Evolutionary conservation across 2,329 filamentous ascomycete genomes (phyloP).

Genomic region (Aspergillus proliferans): DNA sequence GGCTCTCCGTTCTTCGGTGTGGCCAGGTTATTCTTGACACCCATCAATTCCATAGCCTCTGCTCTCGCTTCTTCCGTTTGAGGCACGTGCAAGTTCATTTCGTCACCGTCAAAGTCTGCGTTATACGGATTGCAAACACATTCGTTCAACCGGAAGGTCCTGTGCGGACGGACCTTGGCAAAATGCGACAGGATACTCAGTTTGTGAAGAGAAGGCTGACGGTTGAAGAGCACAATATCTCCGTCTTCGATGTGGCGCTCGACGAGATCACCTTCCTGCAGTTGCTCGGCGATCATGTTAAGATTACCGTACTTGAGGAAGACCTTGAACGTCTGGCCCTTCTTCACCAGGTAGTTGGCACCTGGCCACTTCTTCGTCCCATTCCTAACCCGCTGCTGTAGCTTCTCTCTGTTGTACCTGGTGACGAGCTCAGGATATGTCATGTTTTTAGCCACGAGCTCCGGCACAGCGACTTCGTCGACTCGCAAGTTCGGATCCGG

Average conservation of each 20-base stretch:
- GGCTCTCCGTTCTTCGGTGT: conserved; percentile 97
- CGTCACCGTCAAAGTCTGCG: conserved; percentile 96
- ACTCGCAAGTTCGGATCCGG: conserved; percentile 92
- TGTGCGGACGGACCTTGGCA: conserved; percentile 87
- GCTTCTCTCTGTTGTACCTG: conserved; percentile 75
- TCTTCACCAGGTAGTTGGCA: conserved; percentile 73
- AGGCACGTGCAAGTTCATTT: conserved; percentile 98
- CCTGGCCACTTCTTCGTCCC: conserved; percentile 78
- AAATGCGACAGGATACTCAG: conserved; percentile 96
- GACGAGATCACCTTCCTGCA: conserved; percentile 79
- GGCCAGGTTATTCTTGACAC: conserved; percentile 90
- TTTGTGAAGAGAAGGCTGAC: conserved; percentile 95
- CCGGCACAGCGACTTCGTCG: conserved; percentile 86
- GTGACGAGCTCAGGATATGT: conserved; percentile 91
- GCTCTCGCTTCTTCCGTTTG: conserved; percentile 95
- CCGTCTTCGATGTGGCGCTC: conserved; percentile 93
- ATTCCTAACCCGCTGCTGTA: conserved; percentile 66
- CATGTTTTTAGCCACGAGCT: conserved; percentile 88
- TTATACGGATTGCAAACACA: conserved; percentile 99
- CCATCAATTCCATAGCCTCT: conserved; percentile 94
- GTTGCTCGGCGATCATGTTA: conserved; percentile 62
- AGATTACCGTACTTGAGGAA: conserved; percentile 70
- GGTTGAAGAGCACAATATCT: conserved; percentile 95
- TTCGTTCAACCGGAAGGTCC: conserved; percentile 94
- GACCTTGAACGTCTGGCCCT: conserved; percentile 63